Evolutionary conservation across 2,329 filamentous ascomycete species (phyloP).

Genomic region (Cladosporium sp.): DNA sequence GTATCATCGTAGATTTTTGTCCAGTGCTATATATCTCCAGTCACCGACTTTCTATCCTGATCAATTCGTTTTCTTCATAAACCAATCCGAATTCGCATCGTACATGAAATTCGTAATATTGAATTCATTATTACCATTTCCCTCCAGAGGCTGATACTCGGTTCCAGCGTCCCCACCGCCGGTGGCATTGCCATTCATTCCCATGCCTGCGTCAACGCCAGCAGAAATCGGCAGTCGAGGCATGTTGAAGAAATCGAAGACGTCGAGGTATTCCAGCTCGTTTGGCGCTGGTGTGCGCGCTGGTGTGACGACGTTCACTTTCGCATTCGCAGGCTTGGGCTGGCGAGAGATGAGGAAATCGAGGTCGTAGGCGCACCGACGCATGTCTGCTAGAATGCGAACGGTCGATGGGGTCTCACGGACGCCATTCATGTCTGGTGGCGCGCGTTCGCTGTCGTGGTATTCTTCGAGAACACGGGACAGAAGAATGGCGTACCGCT

Average conservation of each 20-base stretch:
- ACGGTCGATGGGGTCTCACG: constrained; percentile 77
- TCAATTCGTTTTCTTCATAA: constrained; percentile 29
- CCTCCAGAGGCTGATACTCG: constrained; percentile 21
- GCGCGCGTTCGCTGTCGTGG: constrained; percentile 65
- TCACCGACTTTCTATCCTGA: too few species aligned
- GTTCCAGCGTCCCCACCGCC: not conserved
- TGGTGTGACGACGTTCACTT: constrained; percentile 24
- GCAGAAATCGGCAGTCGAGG: constrained; percentile 58
- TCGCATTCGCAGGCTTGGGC: constrained; percentile 40
- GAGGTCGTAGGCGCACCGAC: constrained; percentile 82
- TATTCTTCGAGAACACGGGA: constrained; percentile 84
- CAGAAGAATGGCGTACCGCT: constrained; percentile 74
- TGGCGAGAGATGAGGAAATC: constrained; percentile 86
- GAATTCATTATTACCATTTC: constrained; percentile 54
- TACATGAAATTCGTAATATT: constrained; percentile 78
- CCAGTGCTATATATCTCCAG: too few species aligned
- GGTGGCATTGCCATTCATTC: constrained; percentile 16
- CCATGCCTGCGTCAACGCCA: not conserved
- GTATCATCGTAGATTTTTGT: constrained; percentile 14
- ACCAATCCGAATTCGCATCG: constrained; percentile 69
- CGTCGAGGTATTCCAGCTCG: constrained; percentile 84
- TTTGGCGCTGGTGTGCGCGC: constrained; percentile 61
- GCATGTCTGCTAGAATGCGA: constrained; percentile 86
- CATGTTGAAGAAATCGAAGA: constrained; percentile 94
- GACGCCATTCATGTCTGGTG: constrained; percentile 53